Evolutionary conservation across 352 stramenopile genomes (phyloP).

Genomic region (Blastocystis sp.): DNA sequence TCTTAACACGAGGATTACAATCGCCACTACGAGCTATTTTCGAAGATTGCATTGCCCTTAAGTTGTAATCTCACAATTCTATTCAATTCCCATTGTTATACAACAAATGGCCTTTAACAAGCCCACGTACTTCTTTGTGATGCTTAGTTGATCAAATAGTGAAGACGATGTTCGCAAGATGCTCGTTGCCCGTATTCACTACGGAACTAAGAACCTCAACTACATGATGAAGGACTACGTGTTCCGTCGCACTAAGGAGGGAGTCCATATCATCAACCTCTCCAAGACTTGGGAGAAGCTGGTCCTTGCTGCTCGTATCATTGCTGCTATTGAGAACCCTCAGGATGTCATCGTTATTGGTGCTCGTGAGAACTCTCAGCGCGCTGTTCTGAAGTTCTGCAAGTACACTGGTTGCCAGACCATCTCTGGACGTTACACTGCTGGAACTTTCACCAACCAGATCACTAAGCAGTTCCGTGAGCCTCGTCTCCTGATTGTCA

Average conservation of each 20-base stretch:
- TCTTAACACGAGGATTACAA: background rate
- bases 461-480: slow-evolving; percentile 99
- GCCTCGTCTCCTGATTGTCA: slow-evolving; percentile 97
- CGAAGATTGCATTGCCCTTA: slow-evolving; percentile 27
- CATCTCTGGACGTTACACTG: slow-evolving; percentile 97
- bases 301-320: slow-evolving; percentile 96
- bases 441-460: slow-evolving; percentile 99
- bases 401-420: slow-evolving; percentile 96
- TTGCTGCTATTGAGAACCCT: slow-evolving; percentile 99
- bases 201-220: slow-evolving; percentile 97
- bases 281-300: slow-evolving; percentile 99
- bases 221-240: slow-evolving; percentile 99
- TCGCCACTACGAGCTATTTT: slow-evolving; percentile 13
- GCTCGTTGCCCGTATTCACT: slow-evolving; percentile 97
- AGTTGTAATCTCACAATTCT: background rate
- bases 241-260: slow-evolving; percentile 95
- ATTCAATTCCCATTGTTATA: background rate
- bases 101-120: slow-evolving; percentile 47
- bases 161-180: slow-evolving; percentile 99
- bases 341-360: slow-evolving; percentile 98
- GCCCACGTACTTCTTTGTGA: slow-evolving; percentile 6
- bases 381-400: slow-evolving; percentile 98
- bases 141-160: slow-evolving; percentile 25
- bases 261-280: slow-evolving; percentile 99
- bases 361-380: slow-evolving; percentile 96